A percentile compares a stretch with the other conserved stretches of the same genome.
These are phyloP conservation scores for Dothideomycetes sp. DNA, from an alignment of 2,329 filamentous ascomycete genomes.

Conservation along the genomic window DNA sequence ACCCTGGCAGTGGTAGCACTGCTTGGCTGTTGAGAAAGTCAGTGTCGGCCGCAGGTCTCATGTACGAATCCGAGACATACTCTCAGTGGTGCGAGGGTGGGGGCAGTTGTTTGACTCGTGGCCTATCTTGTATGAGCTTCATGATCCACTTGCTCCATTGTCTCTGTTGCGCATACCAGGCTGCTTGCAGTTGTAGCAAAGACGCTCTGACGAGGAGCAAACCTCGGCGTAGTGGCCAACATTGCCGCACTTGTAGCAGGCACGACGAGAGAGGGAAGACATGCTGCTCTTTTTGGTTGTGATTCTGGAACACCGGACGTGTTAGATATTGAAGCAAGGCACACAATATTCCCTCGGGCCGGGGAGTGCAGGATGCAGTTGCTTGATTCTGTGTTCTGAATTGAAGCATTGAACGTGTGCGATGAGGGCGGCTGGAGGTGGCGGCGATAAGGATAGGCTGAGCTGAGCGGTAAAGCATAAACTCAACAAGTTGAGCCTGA, in stretches of 20 bases:
- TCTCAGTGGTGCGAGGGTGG: constrained; percentile 88
- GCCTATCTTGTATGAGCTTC: constrained; percentile 36
- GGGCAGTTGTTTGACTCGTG: constrained; percentile 98
- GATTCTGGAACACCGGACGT: constrained; percentile 3
- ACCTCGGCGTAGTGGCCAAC: constrained; percentile 60
- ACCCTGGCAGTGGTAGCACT: constrained; percentile 99
- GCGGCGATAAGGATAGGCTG: no score
- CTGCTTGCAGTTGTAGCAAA: constrained; percentile 99
- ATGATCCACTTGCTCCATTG: constrained; percentile 15
- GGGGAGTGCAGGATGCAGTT: no score
- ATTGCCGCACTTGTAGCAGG: constrained; percentile 44
- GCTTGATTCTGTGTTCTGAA: no score
- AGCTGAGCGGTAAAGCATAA: no score
- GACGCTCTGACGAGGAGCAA: constrained; percentile 92
- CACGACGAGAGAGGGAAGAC: constrained; percentile 42
- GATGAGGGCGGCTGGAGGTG: no score
- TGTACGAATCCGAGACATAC: constrained; percentile 33
- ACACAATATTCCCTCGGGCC: not conserved
- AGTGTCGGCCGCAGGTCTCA: not conserved
- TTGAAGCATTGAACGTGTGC: no score
- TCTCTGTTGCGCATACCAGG: constrained; percentile 43
- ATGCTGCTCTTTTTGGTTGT: constrained; percentile 21
- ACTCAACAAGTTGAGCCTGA: not conserved
- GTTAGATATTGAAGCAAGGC: constrained; percentile 1
- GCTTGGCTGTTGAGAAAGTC: constrained; percentile 56